These are phyloP conservation scores for Sphaceloma murrayae DNA, from an alignment of 2,329 filamentous ascomycete genomes.

Conservation along the genomic window DNA sequence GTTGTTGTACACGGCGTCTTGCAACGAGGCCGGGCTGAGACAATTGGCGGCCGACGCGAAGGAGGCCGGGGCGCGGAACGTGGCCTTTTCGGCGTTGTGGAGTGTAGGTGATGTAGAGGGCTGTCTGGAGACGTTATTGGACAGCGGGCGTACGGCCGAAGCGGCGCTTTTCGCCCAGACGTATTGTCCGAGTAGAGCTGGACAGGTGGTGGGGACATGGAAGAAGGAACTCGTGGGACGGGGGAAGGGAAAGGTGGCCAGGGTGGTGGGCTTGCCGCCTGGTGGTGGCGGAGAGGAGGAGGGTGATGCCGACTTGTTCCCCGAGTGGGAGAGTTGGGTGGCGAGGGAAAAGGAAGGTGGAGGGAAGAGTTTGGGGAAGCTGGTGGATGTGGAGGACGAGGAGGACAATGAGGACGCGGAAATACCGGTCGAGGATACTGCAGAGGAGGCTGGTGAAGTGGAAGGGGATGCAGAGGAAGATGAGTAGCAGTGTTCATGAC, in stretches of 20 bases:
- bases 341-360: constrained; percentile 65
- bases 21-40: constrained; percentile 63
- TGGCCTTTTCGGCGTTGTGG: constrained; percentile 88
- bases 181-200: constrained; percentile 74
- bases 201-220: constrained; percentile 63
- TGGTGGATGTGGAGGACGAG: constrained; percentile 32
- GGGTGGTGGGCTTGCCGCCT: constrained; percentile 71
- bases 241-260: constrained; percentile 76
- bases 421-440: constrained; percentile 16
- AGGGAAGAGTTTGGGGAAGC: constrained; percentile 27
- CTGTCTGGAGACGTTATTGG: constrained; percentile 68
- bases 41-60: constrained; percentile 66
- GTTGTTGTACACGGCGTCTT: constrained; percentile 78
- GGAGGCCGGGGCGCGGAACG: constrained; percentile 72
- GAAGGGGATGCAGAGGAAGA: constrained; percentile 18
- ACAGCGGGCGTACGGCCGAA: constrained; percentile 72
- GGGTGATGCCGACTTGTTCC: constrained; percentile 72
- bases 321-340: constrained; percentile 90
- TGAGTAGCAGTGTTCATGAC: constrained; percentile 17
- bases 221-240: constrained; percentile 72
- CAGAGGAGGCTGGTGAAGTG: constrained; percentile 16
- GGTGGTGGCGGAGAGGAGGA: constrained; percentile 50
- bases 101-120: constrained; percentile 71
- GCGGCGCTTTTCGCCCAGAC: constrained; percentile 89
- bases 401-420: constrained; percentile 21